Evolutionary conservation across 2,329 filamentous ascomycete species (phyloP).

Genomic region (Alternaria rosae): DNA sequence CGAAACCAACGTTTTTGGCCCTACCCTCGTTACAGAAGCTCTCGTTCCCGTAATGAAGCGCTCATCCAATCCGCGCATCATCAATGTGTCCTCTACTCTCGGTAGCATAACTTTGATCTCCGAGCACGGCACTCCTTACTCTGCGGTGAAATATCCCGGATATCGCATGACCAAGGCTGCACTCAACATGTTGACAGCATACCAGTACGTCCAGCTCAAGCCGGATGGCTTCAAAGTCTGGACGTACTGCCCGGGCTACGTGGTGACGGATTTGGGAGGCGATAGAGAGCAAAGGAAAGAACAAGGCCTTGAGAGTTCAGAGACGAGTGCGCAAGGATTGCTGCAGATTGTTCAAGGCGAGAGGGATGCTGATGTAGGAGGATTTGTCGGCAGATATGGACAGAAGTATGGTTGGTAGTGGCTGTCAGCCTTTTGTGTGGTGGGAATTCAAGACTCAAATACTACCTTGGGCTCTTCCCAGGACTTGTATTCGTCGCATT

Average conservation of each 20-base stretch:
- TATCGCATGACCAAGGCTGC: constrained; percentile 50
- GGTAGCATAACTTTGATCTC: constrained; percentile 41
- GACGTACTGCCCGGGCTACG: constrained; percentile 43
- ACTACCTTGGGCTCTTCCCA: neutral
- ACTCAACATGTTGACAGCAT: constrained; percentile 47
- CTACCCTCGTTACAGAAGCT: constrained; percentile 41
- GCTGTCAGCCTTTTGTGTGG: neutral
- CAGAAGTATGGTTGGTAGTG: constrained; percentile 27
- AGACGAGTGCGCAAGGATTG: constrained; percentile 44
- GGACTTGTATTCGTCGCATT: neutral
- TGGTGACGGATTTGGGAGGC: constrained; percentile 34
- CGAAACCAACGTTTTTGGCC: constrained; percentile 50
- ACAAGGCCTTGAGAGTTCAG: constrained; percentile 32
- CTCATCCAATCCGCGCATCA: constrained; percentile 38
- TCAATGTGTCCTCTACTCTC: constrained; percentile 47
- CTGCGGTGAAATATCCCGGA: constrained; percentile 12
- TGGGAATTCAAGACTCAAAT: neutral
- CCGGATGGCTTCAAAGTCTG: constrained; percentile 37
- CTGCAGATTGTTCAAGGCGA: constrained; percentile 41
- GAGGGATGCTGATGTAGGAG: constrained; percentile 37
- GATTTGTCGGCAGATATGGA: constrained; percentile 35
- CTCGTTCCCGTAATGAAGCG: constrained; percentile 46
- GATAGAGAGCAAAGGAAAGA: constrained; percentile 28
- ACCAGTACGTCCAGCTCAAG: constrained; percentile 50
- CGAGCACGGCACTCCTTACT: constrained; percentile 13